Evolutionary conservation across 2,329 filamentous ascomycete species (phyloP).

Genomic region (Fusarium sp.): DNA sequence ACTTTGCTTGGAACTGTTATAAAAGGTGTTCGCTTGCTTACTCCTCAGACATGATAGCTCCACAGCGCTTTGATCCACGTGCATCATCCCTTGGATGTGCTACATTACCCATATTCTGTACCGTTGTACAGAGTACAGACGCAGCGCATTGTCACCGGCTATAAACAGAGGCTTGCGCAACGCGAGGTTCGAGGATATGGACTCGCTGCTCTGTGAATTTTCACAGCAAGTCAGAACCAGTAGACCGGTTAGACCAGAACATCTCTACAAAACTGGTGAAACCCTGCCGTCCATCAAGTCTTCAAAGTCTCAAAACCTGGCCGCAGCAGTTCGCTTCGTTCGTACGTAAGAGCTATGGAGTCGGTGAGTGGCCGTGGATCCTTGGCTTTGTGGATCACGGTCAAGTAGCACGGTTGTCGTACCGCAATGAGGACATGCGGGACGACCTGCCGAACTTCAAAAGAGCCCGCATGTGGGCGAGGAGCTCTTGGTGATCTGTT

Average conservation of each 20-base stretch:
- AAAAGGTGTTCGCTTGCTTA: neutral
- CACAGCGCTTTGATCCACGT: slow-evolving; percentile 29
- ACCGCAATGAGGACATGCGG: slow-evolving; percentile 40
- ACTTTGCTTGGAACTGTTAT: slow-evolving; percentile 9
- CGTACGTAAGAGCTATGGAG: slow-evolving; percentile 45
- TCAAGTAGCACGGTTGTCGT: slow-evolving; percentile 34
- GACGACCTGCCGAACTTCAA: slow-evolving; percentile 26
- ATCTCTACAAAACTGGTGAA: slow-evolving; percentile 23
- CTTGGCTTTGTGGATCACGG: slow-evolving; percentile 40
- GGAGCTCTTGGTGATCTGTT: slow-evolving; percentile 25
- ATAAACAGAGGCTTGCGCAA: slow-evolving; percentile 4
- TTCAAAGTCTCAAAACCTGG: slow-evolving; percentile 32
- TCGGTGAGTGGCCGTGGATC: slow-evolving; percentile 48
- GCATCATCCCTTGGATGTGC: slow-evolving; percentile 22
- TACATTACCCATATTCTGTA: slow-evolving; percentile 17
- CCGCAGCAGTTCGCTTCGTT: slow-evolving; percentile 45
- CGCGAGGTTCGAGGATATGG: neutral
- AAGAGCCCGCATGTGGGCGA: slow-evolving; percentile 30
- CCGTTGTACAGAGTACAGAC: slow-evolving; percentile 5
- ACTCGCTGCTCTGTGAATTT: neutral
- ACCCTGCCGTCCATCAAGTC: slow-evolving; percentile 26
- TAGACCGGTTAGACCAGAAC: slow-evolving; percentile 12
- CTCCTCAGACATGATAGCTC: slow-evolving; percentile 11
- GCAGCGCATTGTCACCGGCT: slow-evolving; percentile 13
- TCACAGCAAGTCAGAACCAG: slow-evolving; percentile 1